A percentile compares a stretch with the other conserved stretches of the same genome.
Conservation (phyloP, 805 yeast species). For the Suhomyces kilbournensis region DNA sequence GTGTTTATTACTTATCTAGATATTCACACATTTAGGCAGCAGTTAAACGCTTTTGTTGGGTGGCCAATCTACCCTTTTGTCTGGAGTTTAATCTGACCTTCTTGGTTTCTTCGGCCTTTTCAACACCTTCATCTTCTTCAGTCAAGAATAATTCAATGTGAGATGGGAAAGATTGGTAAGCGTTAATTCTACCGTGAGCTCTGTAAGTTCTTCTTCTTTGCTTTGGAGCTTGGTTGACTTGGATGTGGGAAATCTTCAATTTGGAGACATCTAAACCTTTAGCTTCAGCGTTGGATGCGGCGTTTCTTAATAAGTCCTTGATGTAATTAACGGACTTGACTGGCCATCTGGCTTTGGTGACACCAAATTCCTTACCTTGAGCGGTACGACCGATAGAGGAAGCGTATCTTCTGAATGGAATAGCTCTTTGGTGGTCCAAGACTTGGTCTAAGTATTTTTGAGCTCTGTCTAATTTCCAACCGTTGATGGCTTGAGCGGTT, state of each 20-base stretch:
- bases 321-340: slow-evolving; percentile 95
- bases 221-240: slow-evolving; percentile 99
- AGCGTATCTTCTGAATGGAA: slow-evolving; percentile 98
- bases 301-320: slow-evolving; percentile 92
- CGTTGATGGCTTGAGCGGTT: slow-evolving; percentile 96
- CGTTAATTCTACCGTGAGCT: slow-evolving; percentile 99
- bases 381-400: slow-evolving; percentile 98
- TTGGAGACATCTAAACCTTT: slow-evolving; percentile 96
- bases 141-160: slow-evolving; percentile 97
- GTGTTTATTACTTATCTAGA: slow-evolving; percentile 6
- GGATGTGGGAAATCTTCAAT: slow-evolving; percentile 95
- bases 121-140: slow-evolving; percentile 92
- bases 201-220: slow-evolving; percentile 99
- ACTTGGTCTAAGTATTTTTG: slow-evolving; percentile 94
- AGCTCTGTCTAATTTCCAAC: slow-evolving; percentile 97
- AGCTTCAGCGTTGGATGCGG: slow-evolving; percentile 97
- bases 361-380: slow-evolving; percentile 99
- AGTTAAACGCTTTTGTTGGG: slow-evolving; percentile 85
- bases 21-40: slow-evolving; percentile 37
- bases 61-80: slow-evolving; percentile 88
- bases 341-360: slow-evolving; percentile 99
- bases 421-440: slow-evolving; percentile 97
- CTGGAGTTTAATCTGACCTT: slow-evolving; percentile 77
- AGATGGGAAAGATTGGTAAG: slow-evolving; percentile 97
- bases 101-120: slow-evolving; percentile 76